Conservation (phyloP, 2,329 filamentous ascomycete genomes). For the Triangularia setosa region DNA sequence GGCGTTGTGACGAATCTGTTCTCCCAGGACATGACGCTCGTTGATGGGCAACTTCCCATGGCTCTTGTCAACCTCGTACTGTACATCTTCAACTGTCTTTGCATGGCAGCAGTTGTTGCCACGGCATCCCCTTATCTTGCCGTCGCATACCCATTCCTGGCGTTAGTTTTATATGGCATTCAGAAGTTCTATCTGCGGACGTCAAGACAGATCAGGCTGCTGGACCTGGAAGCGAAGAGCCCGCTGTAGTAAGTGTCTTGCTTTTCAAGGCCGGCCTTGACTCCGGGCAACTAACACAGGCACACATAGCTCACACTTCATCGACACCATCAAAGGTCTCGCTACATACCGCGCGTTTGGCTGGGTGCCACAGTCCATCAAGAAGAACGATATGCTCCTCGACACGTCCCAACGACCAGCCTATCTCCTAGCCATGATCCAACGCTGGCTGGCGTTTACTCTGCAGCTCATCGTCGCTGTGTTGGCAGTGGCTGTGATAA, state of each 20-base stretch:
- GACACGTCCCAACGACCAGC: conserved; percentile 54
- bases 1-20: conserved; percentile 38
- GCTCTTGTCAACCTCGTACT: conserved; percentile 28
- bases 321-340: conserved; percentile 53
- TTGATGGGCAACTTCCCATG: conserved; percentile 37
- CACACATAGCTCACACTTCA: conserved; percentile 43
- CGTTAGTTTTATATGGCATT: conserved; percentile 43
- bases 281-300: background rate
- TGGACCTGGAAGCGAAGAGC: conserved; percentile 60
- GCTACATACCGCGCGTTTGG: conserved; percentile 55
- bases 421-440: conserved; percentile 55
- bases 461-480: conserved; percentile 47
- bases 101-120: conserved; percentile 30
- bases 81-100: conserved; percentile 24
- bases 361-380: conserved; percentile 44
- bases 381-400: conserved; percentile 45
- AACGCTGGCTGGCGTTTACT: conserved; percentile 53
- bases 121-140: conserved; percentile 28
- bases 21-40: conserved; percentile 40
- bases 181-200: conserved; percentile 58
- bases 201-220: conserved; percentile 54
- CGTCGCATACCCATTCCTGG: conserved; percentile 47
- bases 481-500: conserved; percentile 45
- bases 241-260: conserved; percentile 47
- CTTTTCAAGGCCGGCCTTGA: background rate